A percentile compares a stretch with the other conserved stretches of the same genome.
Evolutionary conservation across 331 rosid species (phyloP).

Genomic region (Pyracantha coccinea): DNA sequence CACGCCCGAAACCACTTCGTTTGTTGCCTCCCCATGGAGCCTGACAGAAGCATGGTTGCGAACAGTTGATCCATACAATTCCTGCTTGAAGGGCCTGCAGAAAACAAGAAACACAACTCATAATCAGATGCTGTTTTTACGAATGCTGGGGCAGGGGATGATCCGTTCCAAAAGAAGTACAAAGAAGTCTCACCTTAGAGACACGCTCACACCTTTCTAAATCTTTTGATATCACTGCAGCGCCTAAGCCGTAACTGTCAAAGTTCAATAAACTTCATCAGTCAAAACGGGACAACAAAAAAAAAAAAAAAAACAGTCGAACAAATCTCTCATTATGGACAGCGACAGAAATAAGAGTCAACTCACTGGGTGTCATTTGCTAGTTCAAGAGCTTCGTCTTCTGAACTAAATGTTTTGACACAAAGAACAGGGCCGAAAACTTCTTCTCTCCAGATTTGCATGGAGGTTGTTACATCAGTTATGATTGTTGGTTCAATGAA

Average conservation of each 20-base stretch:
- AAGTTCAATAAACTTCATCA: conserved; percentile 14
- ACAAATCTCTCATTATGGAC: background rate
- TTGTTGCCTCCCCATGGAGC: conserved; percentile 99
- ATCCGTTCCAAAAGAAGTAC: background rate
- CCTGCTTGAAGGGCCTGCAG: conserved; percentile 81
- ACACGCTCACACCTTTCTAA: conserved; percentile 92
- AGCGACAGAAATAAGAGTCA: background rate
- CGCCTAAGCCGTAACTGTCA: conserved; percentile 74
- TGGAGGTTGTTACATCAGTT: conserved; percentile 68
- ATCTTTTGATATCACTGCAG: conserved; percentile 89
- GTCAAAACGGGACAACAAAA: too few relatives aligned
- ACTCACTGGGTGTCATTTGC: conserved; percentile 82
- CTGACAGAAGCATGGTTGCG: conserved; percentile 94
- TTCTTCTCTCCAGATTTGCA: conserved; percentile 99
- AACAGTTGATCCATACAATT: conserved; percentile 90
- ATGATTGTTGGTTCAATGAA: conserved; percentile 75
- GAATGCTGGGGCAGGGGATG: conserved; percentile 5
- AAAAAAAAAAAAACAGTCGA: background rate
- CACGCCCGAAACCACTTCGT: conserved; percentile 97
- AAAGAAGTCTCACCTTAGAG: conserved; percentile 50
- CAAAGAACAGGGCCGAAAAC: conserved; percentile 95
- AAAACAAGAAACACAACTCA: background rate
- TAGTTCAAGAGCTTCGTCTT: conserved; percentile 86
- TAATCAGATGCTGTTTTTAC: background rate
- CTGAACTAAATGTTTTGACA: conserved; percentile 79